Percentiles rank a stretch among this genome's conserved stretches.
Conservation (phyloP, 2,329 filamentous ascomycete species). For the Phyllosticta citribraziliensis region DNA sequence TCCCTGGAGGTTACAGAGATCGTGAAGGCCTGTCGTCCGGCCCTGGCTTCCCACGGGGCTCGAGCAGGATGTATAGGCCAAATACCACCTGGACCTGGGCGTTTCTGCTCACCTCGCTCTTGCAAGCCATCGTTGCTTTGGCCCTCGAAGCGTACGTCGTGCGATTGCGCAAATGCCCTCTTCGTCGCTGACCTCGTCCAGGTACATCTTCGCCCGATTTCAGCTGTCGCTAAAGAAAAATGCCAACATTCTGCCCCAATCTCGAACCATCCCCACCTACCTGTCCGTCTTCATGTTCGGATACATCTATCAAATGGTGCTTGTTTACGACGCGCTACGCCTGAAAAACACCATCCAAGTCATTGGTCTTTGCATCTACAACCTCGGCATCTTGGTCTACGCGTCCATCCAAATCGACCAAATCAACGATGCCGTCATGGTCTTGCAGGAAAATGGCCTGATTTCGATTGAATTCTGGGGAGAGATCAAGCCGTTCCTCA, state of each 20-base stretch:
- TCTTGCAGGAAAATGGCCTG: conserved; percentile 38
- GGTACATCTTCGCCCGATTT: conserved; percentile 85
- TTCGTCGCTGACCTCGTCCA: conserved; percentile 27
- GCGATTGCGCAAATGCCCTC: neutral
- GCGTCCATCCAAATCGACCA: conserved; percentile 88
- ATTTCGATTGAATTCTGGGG: conserved; percentile 53
- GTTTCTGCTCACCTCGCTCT: conserved; percentile 63
- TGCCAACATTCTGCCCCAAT: conserved; percentile 30
- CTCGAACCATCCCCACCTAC: conserved; percentile 79
- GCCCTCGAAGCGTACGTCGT: conserved; percentile 71
- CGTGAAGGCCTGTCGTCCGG: conserved; percentile 32
- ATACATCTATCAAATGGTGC: conserved; percentile 80
- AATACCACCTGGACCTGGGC: conserved; percentile 80
- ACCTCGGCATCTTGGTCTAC: conserved; percentile 84
- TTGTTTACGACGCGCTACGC: conserved; percentile 88
- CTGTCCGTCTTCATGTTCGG: conserved; percentile 95
- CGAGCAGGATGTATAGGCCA: conserved; percentile 58
- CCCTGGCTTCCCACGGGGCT: conserved; percentile 18
- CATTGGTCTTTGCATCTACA: conserved; percentile 89
- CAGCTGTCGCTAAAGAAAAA: conserved; percentile 48
- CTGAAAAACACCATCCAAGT: conserved; percentile 98
- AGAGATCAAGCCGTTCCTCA: conserved; percentile 62
- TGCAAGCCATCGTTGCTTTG: conserved; percentile 73
- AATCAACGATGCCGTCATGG: conserved; percentile 61
- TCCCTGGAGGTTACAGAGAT: conserved; percentile 38